These are phyloP conservation scores for Dispira parvispora DNA, from an alignment of 192 early-diverging fungal species.

Conservation along the genomic window DNA sequence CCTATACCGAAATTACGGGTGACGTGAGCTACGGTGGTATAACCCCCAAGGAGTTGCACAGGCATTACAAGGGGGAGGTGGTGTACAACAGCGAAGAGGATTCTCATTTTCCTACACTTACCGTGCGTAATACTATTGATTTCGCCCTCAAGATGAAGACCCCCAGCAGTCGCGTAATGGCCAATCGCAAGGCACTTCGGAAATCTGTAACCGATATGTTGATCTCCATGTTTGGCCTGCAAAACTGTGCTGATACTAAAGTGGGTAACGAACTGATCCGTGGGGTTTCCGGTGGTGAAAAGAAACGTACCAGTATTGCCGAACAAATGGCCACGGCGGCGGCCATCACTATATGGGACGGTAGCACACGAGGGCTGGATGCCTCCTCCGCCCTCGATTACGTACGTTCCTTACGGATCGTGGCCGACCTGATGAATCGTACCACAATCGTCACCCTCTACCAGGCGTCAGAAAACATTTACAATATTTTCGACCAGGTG, in stretches of 20 bases:
- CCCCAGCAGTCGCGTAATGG: conserved; percentile 32
- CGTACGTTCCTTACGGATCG: conserved; percentile 51
- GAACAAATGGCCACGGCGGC: conserved; percentile 51
- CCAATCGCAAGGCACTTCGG: conserved; percentile 30
- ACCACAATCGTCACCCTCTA: conserved; percentile 45
- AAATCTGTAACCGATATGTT: conserved; percentile 31
- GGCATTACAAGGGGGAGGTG: conserved; percentile 52
- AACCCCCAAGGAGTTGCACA: conserved; percentile 32
- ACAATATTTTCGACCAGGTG: conserved; percentile 39
- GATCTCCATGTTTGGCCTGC: conserved; percentile 32
- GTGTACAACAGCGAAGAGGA: conserved; percentile 72
- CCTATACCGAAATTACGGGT: conserved; percentile 34
- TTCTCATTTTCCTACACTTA: conserved; percentile 60
- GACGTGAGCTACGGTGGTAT: conserved; percentile 50
- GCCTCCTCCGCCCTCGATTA: conserved; percentile 69
- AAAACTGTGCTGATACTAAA: conserved; percentile 26
- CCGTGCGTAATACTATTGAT: conserved; percentile 57
- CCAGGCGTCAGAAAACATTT: conserved; percentile 58
- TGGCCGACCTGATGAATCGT: conserved; percentile 48
- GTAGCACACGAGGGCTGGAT: conserved; percentile 61
- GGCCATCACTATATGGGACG: conserved; percentile 48
- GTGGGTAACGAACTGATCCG: conserved; percentile 62
- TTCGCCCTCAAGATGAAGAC: conserved; percentile 62
- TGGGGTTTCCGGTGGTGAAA: conserved; percentile 66
- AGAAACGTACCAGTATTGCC: conserved; percentile 60